phyloP scores from a whole-genome alignment of 2,329 filamentous ascomycete genomes.

The Colletotrichum zoysiae region DNA sequence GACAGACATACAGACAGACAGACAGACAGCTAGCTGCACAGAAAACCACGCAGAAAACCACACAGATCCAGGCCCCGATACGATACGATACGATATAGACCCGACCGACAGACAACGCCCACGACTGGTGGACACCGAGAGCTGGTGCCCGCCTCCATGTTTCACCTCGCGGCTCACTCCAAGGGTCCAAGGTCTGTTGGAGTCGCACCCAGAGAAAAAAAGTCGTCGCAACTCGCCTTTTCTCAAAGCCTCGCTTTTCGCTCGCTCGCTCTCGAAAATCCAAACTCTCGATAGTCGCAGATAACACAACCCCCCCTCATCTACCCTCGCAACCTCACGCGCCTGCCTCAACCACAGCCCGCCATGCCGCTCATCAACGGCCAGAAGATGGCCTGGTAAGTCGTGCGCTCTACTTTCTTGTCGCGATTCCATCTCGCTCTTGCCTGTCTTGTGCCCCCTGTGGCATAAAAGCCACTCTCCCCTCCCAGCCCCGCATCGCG shows the following conservation, averaged over 20 bases:
- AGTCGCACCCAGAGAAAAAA: constrained; percentile 13
- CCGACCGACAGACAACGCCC: background rate
- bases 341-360: constrained; percentile 29
- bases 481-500: constrained; percentile 17
- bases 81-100: background rate
- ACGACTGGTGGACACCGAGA: constrained; percentile 18
- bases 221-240: background rate
- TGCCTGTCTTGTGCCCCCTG: background rate
- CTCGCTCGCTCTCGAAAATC: background rate
- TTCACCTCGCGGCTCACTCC: constrained; percentile 36
- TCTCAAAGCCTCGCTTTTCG: constrained; percentile 11
- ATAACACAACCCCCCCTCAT: background rate
- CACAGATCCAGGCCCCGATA: background rate
- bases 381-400: constrained; percentile 81
- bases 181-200: constrained; percentile 35
- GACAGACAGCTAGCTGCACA: background rate
- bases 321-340: constrained; percentile 11
- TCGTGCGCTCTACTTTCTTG: constrained; percentile 36
- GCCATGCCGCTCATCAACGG: constrained; percentile 78
- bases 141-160: constrained; percentile 39
- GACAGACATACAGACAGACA: too few relatives aligned
- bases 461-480: background rate
- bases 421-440: background rate
- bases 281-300: constrained; percentile 1
- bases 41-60: background rate